Percentiles rank a stretch among this genome's conserved stretches.
phyloP scores from a whole-genome alignment of 352 stramenopile species.

The Phytopythium chamaehyphon region DNA sequence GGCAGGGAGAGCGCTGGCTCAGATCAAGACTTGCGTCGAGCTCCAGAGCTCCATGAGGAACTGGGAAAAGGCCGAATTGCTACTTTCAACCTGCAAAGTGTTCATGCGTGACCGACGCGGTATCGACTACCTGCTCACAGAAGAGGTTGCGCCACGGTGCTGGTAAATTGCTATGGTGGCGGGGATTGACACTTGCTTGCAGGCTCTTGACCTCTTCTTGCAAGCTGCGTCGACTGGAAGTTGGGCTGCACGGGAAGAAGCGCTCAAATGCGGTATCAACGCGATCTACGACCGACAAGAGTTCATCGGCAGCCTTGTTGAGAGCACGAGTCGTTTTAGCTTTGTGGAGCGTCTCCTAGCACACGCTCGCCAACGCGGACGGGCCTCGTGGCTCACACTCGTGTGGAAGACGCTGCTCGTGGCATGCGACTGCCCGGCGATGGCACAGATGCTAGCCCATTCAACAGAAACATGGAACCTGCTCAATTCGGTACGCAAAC shows the following conservation, averaged over 20 bases:
- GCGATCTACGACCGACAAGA: conserved; percentile 53
- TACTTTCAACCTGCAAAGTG: conserved; percentile 46
- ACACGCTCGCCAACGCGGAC: conserved; percentile 17
- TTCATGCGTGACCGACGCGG: conserved; percentile 64
- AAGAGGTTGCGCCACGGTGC: conserved; percentile 22
- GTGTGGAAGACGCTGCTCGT: conserved; percentile 61
- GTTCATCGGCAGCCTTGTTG: conserved; percentile 38
- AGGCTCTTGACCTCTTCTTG: conserved; percentile 40
- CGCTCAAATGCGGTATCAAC: conserved; percentile 70
- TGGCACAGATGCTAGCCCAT: conserved; percentile 20
- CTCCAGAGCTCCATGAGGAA: background rate
- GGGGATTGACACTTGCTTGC: too few relatives aligned
- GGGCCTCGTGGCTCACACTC: conserved; percentile 40
- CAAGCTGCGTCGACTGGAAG: conserved; percentile 13
- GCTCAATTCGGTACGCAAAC: conserved; percentile 25
- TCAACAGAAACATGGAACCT: conserved; percentile 37
- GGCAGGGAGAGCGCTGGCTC: background rate
- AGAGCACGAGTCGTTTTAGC: background rate
- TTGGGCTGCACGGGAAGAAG: conserved; percentile 35
- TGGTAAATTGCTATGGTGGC: too few relatives aligned
- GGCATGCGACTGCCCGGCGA: conserved; percentile 32
- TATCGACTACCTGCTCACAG: conserved; percentile 48
- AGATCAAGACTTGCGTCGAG: background rate
- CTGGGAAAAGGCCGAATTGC: background rate
- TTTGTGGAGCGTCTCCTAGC: conserved; percentile 24